Base-by-base conservation (phyloP, 495 filamentous ascomycete genomes). In the Immersiella caudata region DNA sequence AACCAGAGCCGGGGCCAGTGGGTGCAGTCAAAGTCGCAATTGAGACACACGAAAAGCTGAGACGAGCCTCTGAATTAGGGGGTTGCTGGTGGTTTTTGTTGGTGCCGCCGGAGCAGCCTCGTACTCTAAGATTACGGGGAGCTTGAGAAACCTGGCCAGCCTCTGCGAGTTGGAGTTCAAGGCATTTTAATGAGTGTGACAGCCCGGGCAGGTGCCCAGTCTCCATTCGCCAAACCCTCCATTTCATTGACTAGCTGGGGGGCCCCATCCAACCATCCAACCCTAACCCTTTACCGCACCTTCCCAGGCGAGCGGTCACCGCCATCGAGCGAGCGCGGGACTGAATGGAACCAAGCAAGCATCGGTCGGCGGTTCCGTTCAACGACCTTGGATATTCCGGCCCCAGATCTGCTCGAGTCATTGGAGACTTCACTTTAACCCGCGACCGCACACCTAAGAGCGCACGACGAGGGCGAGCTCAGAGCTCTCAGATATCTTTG, bases 51-150 rank as follows among this genome's bases (percentile, higher is more conserved):
- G 25, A 65, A 56, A 65, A 65, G 35, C 20, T 25, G 63, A 57
- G 63, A 49, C 63, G 51, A 46, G 63, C 21, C 60, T 25, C 36
- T 11, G 60, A 29, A 65, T 57, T 57, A 40, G 33, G 63, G 29
- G 61, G 63, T 68, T 36, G 67, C 51, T 69, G 74, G 70, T 70
- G 67, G 69, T 75, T 73, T 69, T 70, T 57, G 67, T 69, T 65
- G 51, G 24, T 33, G 52, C 52, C 68, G 67, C 68, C 57, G 56
- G 22, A 71, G 68, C 64, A 71, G 64, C 61, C 74, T 74, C 70
- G 74, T 74, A 33, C 29, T 33, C 29, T 33, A 76, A 74, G 68
- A 74, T 76, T 76, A 72, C 69, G 69, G 73, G 67, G 69, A 70
- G 66, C 70, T 72, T 70, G 59, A 61, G 70, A 70, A 66, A 67